phyloP scores from a whole-genome alignment of 163 green algal species.

The Prototheca wickerhamii region DNA sequence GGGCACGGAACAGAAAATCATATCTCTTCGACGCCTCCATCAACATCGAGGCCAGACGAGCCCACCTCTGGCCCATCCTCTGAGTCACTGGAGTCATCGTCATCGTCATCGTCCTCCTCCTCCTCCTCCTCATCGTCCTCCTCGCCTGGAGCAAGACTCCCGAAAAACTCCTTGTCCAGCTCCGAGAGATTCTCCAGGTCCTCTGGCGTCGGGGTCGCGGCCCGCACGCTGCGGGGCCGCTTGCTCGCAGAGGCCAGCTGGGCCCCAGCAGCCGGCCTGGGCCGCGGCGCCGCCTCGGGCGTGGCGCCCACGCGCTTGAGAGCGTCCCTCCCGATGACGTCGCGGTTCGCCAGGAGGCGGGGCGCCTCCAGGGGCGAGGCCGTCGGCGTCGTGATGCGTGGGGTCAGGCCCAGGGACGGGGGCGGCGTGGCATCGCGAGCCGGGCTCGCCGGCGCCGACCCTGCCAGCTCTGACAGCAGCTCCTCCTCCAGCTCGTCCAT shows the following conservation, averaged over 20 bases:
- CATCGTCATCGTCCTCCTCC: background rate
- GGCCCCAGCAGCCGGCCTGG: too few relatives aligned
- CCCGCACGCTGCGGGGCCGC: background rate
- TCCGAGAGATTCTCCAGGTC: conserved; percentile 1
- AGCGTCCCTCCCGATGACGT: too few relatives aligned
- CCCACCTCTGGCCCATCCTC: background rate
- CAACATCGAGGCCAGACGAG: background rate
- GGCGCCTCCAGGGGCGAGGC: background rate
- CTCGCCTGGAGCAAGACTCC: background rate
- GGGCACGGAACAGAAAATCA: background rate
- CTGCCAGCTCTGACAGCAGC: conserved; percentile 5
- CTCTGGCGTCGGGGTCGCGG: background rate
- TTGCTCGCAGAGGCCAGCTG: too few relatives aligned
- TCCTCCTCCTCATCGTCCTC: background rate
- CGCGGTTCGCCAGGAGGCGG: background rate
- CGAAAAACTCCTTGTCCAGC: conserved; percentile 8
- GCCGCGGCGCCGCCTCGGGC: background rate
- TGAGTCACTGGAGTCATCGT: background rate
- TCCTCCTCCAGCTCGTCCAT: conserved; percentile 3
- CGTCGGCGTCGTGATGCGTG: background rate
- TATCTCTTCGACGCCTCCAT: conserved; percentile 3
- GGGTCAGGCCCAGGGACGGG: background rate
- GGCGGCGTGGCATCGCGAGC: background rate
- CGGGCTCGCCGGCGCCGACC: too few relatives aligned
- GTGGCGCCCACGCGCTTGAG: background rate